Evolutionary conservation across 2,329 filamentous ascomycete species (phyloP), one percentile per base, ranked within the genome.

Genomic region (Arthrinium phaeospermum): DNA sequence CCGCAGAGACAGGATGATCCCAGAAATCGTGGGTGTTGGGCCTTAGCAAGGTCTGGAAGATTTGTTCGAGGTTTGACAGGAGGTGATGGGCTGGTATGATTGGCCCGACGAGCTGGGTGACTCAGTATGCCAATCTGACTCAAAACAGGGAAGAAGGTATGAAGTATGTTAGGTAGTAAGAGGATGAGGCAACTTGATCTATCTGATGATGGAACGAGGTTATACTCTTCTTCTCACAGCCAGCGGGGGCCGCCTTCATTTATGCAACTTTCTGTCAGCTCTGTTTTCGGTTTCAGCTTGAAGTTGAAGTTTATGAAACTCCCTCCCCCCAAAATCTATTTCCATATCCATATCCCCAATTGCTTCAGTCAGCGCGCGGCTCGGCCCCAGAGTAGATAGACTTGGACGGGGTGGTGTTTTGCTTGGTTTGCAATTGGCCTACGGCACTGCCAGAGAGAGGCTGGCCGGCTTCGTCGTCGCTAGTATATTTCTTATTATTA

Each of bases 341-440:
- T 64, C 37, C 51, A 45, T 49, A 24, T 49, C 37, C 10, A 41
- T 41, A 30, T 34, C 49, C 41, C 44, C 34, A 22, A 45, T 68
- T 77, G 75, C 76, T 75, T 80, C 76, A 76, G 70, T 77, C 77
- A 77, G 79, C 79, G 79, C 79, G 78, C 79, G 79, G 78, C 72
- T 80, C 75, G 67, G 71, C 71, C 74, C 74, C 75, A 70, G 53
- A 64, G 37, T 64, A 64, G 53, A 57, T 10, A 34, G 10, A 2
- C 27, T 30, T 30, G 51, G 51, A 34, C 16, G 51, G 30, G 53
- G 30, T 64, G 8, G 16, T 37, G 53, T 64, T 64, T 61, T 75
- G 73, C 74, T 75, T 79, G 73, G 71, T 72, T 74, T 71, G 53
- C 72, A 70, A 73, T 75, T 73, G 74, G 67, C 46, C 73, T 72